phyloP scores from a whole-genome alignment of 2,329 filamentous ascomycete species.

The Chalara sp. region DNA sequence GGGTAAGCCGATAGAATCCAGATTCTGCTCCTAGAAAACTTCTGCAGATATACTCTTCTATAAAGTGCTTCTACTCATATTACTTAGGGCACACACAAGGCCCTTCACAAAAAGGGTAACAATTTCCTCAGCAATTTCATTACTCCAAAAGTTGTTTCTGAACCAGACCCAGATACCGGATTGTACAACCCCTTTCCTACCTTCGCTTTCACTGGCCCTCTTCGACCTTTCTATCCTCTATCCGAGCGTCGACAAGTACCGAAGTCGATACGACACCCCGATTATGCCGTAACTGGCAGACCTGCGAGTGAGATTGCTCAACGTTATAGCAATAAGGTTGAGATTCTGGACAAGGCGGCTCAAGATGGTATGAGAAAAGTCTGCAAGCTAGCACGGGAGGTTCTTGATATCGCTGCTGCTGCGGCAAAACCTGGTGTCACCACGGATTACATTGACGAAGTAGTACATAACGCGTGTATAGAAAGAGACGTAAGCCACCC shows the following conservation, averaged over 20 bases:
- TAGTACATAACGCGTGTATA: slow-evolving; percentile 91
- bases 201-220: slow-evolving; percentile 71
- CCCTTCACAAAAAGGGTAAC: slow-evolving; percentile 72
- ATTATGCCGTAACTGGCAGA: slow-evolving; percentile 82
- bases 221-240: slow-evolving; percentile 84
- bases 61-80: slow-evolving; percentile 10
- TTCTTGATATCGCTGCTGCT: slow-evolving; percentile 83
- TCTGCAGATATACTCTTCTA: not conserved
- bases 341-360: slow-evolving; percentile 70
- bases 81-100: slow-evolving; percentile 71
- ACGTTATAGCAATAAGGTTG: slow-evolving; percentile 69
- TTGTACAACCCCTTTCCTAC: slow-evolving; percentile 88
- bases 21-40: not conserved
- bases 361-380: slow-evolving; percentile 88
- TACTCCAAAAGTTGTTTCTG: slow-evolving; percentile 77
- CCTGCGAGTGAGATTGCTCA: slow-evolving; percentile 54
- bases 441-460: slow-evolving; percentile 89
- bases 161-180: slow-evolving; percentile 85
- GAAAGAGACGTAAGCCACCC: slow-evolving; percentile 70
- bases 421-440: slow-evolving; percentile 86
- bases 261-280: slow-evolving; percentile 73
- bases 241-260: slow-evolving; percentile 68
- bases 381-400: slow-evolving; percentile 79
- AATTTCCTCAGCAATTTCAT: slow-evolving; percentile 68
- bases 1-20: slow-evolving; percentile 54